phyloP scores from a whole-genome alignment of 345 rosid species.

The Alliaria petiolata region DNA sequence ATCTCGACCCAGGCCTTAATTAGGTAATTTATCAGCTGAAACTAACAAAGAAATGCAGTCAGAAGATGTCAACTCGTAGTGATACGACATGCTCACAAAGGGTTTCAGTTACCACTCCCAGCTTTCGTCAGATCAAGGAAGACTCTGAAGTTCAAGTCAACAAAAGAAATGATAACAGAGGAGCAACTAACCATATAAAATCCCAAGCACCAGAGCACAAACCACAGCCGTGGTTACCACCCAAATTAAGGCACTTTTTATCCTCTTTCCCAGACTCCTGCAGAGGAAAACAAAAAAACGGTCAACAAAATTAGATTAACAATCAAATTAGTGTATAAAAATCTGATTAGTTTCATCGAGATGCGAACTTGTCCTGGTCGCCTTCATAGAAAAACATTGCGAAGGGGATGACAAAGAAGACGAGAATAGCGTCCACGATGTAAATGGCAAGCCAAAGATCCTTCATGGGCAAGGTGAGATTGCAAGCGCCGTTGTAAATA shows the following conservation, averaged over 20 bases:
- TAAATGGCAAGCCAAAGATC: constrained; percentile 94
- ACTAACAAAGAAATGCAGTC: neutral
- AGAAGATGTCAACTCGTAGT: neutral
- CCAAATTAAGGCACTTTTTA: constrained; percentile 85
- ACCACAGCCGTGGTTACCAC: constrained; percentile 80
- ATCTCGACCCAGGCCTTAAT: neutral
- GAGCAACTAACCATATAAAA: constrained; percentile 71
- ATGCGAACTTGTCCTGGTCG: constrained; percentile 93
- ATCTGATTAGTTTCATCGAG: constrained; percentile 14
- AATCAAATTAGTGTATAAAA: neutral
- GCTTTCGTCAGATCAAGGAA: neutral
- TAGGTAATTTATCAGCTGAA: neutral
- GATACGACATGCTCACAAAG: neutral
- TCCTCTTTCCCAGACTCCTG: constrained; percentile 86
- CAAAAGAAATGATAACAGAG: neutral
- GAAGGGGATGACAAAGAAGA: constrained; percentile 92
- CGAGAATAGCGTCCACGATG: constrained; percentile 81
- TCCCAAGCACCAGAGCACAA: constrained; percentile 83
- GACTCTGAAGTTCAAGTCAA: neutral
- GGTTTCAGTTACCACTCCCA: neutral
- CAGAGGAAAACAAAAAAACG: neutral
- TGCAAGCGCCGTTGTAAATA: constrained; percentile 92
- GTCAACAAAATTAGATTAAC: neutral
- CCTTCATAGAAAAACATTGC: constrained; percentile 99
- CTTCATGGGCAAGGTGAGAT: constrained; percentile 95